Evolutionary conservation across 139 green algal species (phyloP).

Genomic region (Pseudopediastrum boryanum): DNA sequence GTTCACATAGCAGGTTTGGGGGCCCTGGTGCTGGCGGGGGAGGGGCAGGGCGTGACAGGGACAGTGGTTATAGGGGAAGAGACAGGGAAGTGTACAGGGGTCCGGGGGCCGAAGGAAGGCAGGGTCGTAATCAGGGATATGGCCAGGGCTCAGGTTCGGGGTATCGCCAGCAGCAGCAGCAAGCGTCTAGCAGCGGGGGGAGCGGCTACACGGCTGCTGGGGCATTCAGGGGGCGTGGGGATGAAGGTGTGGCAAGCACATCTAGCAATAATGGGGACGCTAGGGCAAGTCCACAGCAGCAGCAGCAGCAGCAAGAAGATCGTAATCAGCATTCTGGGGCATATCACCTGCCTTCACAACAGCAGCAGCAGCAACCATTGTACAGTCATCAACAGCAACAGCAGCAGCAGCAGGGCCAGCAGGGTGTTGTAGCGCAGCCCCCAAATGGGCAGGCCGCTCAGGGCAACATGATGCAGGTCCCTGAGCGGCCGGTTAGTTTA

Average conservation of each 20-base stretch:
- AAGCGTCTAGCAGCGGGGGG: neutral
- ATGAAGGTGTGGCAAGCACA: neutral
- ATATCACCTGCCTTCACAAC: neutral
- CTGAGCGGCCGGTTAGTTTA: conserved; percentile 11
- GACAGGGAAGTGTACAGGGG: no score
- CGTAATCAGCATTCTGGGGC: no score
- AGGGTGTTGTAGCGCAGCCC: conserved; percentile 2
- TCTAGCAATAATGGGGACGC: conserved; percentile 14
- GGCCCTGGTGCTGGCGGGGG: no score
- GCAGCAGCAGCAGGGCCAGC: conserved; percentile 25
- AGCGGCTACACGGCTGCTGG: neutral
- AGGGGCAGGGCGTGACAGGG: no score
- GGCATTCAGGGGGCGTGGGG: neutral
- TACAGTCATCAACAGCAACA: conserved; percentile 8
- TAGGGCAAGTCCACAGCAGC: neutral
- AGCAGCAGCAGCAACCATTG: conserved; percentile 24
- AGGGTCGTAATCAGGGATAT: neutral
- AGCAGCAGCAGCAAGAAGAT: conserved; percentile 39
- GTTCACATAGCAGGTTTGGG: no score
- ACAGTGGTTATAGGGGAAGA: no score
- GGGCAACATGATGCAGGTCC: conserved; percentile 31
- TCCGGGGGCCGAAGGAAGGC: no score
- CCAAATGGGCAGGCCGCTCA: conserved; percentile 43
- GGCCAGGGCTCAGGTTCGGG: neutral
- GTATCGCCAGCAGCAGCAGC: neutral